Evolutionary conservation across 768 basidiomycete species (phyloP).

Genomic region (Exidia glandulosa): DNA sequence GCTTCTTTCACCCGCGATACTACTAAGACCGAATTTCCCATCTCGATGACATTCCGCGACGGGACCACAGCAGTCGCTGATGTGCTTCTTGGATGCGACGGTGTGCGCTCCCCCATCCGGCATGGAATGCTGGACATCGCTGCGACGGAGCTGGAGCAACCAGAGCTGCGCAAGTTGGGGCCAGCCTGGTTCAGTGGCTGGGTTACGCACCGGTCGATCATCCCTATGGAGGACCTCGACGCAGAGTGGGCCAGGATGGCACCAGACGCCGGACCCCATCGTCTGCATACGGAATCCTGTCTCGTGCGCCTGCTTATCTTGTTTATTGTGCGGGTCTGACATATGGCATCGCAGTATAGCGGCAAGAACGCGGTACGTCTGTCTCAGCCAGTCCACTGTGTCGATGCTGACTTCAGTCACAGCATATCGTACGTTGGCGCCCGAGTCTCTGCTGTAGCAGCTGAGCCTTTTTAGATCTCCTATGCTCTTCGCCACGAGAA

Average conservation of each 20-base stretch:
- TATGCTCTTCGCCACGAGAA: background rate
- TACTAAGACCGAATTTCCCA: background rate
- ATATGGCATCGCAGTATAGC: background rate
- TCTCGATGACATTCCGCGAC: slow-evolving; percentile 17
- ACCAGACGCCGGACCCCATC: background rate
- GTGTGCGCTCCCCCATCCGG: slow-evolving; percentile 16
- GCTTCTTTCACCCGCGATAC: slow-evolving; percentile 18
- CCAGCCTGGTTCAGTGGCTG: background rate
- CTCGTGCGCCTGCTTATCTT: background rate
- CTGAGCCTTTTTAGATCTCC: background rate
- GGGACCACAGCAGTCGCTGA: slow-evolving; percentile 13
- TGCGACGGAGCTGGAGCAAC: background rate
- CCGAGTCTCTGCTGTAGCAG: background rate
- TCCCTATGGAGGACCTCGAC: background rate
- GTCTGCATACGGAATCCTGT: background rate
- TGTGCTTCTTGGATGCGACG: slow-evolving; percentile 17
- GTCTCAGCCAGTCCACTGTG: no score
- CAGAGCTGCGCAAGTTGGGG: background rate
- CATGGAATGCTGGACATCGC: slow-evolving; percentile 9
- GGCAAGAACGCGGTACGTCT: background rate
- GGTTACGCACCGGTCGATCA: background rate
- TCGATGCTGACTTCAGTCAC: background rate
- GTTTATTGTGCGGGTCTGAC: background rate
- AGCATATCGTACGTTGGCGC: no score
- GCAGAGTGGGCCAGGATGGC: background rate